Conservation (phyloP, 108 stramenopile genomes). For the Fragilaria crotonensis region DNA sequence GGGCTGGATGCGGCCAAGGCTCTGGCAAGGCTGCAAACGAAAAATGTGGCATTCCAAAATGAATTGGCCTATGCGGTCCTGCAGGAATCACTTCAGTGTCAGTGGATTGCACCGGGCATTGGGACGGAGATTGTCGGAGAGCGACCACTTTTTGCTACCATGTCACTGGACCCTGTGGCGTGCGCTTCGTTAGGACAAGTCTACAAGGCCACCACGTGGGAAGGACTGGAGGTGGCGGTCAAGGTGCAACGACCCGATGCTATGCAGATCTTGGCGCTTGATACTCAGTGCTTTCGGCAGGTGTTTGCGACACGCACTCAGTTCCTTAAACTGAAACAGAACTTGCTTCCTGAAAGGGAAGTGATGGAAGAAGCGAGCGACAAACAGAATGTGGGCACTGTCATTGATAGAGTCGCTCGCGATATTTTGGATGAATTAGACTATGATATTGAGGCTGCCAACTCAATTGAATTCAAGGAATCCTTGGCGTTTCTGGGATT, state of each 20-base stretch:
- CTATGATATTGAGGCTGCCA: constrained; percentile 13
- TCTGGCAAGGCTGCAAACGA: constrained; percentile 17
- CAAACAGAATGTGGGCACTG: constrained; percentile 3
- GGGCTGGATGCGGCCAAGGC: constrained; percentile 62
- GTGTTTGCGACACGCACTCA: constrained; percentile 1
- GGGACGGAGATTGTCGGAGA: constrained; percentile 43
- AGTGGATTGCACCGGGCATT: constrained; percentile 65
- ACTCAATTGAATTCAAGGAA: constrained; percentile 1
- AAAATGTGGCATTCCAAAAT: constrained; percentile 72
- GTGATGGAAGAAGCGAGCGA: not conserved
- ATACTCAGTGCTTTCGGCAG: constrained; percentile 21
- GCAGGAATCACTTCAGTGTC: no score
- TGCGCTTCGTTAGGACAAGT: constrained; percentile 80
- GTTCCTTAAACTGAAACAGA: not conserved
- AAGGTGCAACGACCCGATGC: constrained; percentile 60
- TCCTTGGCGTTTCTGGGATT: no score
- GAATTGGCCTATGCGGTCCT: constrained; percentile 52
- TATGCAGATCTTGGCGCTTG: constrained; percentile 68
- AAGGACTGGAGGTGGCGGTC: constrained; percentile 66
- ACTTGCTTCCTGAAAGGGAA: not conserved
- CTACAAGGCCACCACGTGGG: constrained; percentile 34
- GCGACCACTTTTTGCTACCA: constrained; percentile 45
- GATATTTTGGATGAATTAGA: constrained; percentile 11
- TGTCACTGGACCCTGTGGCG: constrained; percentile 73
- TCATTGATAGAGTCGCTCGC: constrained; percentile 9